phyloP scores from a whole-genome alignment of 345 rosid species.

The Anacardium occidentale region DNA sequence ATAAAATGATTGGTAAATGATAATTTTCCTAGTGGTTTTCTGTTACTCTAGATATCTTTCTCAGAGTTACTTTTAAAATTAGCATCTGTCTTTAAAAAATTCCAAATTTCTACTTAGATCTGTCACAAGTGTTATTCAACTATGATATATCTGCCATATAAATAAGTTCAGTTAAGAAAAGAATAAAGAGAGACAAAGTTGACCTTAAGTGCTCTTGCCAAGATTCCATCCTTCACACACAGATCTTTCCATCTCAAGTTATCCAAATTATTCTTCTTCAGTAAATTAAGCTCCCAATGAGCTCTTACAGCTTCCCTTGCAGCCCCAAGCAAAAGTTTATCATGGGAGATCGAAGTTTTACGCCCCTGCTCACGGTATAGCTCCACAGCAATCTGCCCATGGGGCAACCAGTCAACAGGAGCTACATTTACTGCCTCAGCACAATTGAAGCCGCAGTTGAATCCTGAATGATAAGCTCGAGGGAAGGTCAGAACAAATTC shows the following conservation, averaged over 20 bases:
- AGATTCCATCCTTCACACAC: slow-evolving; percentile 83
- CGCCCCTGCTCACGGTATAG: slow-evolving; percentile 84
- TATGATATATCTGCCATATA: not conserved
- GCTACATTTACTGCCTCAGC: slow-evolving; percentile 99
- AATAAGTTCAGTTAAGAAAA: slow-evolving; percentile 10
- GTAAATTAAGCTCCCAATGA: slow-evolving; percentile 87
- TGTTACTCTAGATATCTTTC: not conserved
- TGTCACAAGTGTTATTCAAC: not conserved
- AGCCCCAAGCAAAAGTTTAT: slow-evolving; percentile 94
- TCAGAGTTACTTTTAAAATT: not conserved
- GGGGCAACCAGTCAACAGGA: slow-evolving; percentile 98
- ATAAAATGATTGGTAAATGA: not conserved
- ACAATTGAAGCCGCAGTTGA: slow-evolving; percentile 93
- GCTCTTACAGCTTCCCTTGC: slow-evolving; percentile 99
- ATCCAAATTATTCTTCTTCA: slow-evolving; percentile 65
- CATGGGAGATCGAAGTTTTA: slow-evolving; percentile 96
- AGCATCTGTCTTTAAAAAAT: not conserved
- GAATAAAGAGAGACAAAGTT: slow-evolving; percentile 21
- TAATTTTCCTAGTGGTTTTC: not conserved
- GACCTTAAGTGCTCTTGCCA: slow-evolving; percentile 88
- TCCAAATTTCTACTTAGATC: not conserved
- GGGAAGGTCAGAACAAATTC: slow-evolving; percentile 97
- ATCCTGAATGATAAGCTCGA: slow-evolving; percentile 98
- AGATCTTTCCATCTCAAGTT: slow-evolving; percentile 85
- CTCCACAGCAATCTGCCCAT: slow-evolving; percentile 93